Evolutionary conservation across 805 yeast species (phyloP), one percentile per base, ranked within the genome.

Genomic region (Spathaspora boniae): DNA sequence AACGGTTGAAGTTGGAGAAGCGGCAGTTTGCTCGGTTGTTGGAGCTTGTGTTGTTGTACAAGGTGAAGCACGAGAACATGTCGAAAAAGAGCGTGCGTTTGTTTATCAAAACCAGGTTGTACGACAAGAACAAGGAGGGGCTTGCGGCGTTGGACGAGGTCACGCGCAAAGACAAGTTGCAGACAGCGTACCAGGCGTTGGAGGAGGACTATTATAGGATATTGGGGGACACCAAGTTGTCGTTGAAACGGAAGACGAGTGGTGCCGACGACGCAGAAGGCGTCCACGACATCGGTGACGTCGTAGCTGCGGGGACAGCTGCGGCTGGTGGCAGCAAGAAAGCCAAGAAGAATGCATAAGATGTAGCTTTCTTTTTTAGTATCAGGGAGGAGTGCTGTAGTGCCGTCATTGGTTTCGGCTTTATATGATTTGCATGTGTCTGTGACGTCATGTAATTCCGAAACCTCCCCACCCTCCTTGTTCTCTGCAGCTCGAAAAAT

Each of bases 111-210:
- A 73, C 68, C 48, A 70, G 98, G 40, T 60, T 93, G 17, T 91
- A 70, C 52, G 70, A 76, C 37, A 85, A 86, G 53, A 93, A 93
- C 60, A 76, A 69, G 47, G 97, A 89, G 38, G 88, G 87, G 0
- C 66, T 93, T 36, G 60, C 58, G 23, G 83, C 78, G 4, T 60
- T 87, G 53, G 87, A 82, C 28, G 68, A 61, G n/a, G 66, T 75
- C 0, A 78, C 78, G n/a, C 68, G 76, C 42, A 71, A 70, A 42
- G 86, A 82, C 47, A 85, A 85, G 48, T 65, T 87, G 25, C 86
- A 85, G 34, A 78, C 80, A 8, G 91, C 96, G 0, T 86, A 78
- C 47, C 72, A 72, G 42, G 62, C 80, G 21, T 62, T 89, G 34
- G 79, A 76, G 37, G 81, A 76, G 31, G 96, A 86, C 47, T 91